Conservation (phyloP, 441 rosid genomes). For the Arabidopsis hybrid region DNA sequence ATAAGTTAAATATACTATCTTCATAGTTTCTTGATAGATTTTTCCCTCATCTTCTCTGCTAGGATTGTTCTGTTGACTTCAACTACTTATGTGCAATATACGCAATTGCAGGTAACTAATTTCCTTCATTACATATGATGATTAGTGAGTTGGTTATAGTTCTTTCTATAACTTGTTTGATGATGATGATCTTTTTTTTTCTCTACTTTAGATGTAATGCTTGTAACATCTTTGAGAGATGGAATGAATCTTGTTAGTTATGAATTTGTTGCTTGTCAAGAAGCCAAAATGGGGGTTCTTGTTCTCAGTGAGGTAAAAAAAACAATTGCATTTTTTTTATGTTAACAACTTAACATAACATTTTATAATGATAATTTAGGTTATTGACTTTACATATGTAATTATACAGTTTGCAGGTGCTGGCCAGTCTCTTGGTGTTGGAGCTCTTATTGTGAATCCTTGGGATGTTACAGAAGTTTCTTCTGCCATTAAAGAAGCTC, state of each 20-base stretch:
- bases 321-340: neutral
- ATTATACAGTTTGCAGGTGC: slow-evolving; percentile 92
- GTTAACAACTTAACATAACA: neutral
- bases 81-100: neutral
- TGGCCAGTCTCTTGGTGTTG: slow-evolving; percentile 96
- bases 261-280: slow-evolving; percentile 96
- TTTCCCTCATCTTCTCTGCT: neutral
- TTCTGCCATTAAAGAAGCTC: slow-evolving; percentile 78
- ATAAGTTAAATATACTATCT: neutral
- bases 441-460: slow-evolving; percentile 95
- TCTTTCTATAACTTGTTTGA: neutral
- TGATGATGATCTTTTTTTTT: slow-evolving; percentile 1
- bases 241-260: slow-evolving; percentile 98
- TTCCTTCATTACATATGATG: neutral
- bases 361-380: neutral
- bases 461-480: slow-evolving; percentile 97
- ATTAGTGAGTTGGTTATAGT: neutral
- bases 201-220: slow-evolving; percentile 72
- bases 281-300: slow-evolving; percentile 87
- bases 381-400: neutral
- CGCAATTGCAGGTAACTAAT: neutral
- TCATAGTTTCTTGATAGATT: neutral
- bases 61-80: slow-evolving; percentile 6
- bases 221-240: slow-evolving; percentile 94
- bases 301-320: slow-evolving; percentile 85